Conservation (phyloP, 1,284 basidiomycete genomes). For the Rhodotorula sp. region DNA sequence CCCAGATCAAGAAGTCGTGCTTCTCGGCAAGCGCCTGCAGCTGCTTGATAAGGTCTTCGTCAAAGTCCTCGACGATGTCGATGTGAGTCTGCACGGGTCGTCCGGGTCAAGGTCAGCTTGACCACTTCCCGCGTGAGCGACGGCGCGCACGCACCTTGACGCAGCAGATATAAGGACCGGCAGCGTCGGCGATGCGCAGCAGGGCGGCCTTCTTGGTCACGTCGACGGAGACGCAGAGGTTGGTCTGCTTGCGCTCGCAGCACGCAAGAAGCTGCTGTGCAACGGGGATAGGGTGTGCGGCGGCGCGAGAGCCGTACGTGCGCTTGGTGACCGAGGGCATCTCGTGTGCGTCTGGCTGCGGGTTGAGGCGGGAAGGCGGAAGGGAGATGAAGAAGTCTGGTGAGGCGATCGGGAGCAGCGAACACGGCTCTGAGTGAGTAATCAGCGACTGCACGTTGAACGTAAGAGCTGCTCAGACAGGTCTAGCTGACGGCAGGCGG, state of each 20-base stretch:
- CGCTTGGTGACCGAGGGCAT: conserved; percentile 39
- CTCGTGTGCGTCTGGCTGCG: no score
- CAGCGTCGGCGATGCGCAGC: conserved; percentile 80
- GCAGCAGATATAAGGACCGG: conserved; percentile 86
- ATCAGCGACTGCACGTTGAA: neutral
- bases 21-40: conserved; percentile 72
- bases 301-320: conserved; percentile 35
- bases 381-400: neutral
- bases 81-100: conserved; percentile 76
- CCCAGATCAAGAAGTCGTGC: conserved; percentile 92
- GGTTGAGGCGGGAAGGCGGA: neutral
- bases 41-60: conserved; percentile 68
- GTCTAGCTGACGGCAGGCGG: no score
- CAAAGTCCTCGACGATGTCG: conserved; percentile 93
- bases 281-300: conserved; percentile 35
- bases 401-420: neutral
- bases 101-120: no score
- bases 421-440: neutral
- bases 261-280: conserved; percentile 65
- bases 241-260: conserved; percentile 85
- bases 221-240: conserved; percentile 94
- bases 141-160: conserved; percentile 70
- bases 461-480: no score
- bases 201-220: conserved; percentile 81
- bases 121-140: rapidly evolving